These are phyloP conservation scores for Globisporangium okanoganense DNA, from an alignment of 352 stramenopile genomes.

Conservation along the genomic window DNA sequence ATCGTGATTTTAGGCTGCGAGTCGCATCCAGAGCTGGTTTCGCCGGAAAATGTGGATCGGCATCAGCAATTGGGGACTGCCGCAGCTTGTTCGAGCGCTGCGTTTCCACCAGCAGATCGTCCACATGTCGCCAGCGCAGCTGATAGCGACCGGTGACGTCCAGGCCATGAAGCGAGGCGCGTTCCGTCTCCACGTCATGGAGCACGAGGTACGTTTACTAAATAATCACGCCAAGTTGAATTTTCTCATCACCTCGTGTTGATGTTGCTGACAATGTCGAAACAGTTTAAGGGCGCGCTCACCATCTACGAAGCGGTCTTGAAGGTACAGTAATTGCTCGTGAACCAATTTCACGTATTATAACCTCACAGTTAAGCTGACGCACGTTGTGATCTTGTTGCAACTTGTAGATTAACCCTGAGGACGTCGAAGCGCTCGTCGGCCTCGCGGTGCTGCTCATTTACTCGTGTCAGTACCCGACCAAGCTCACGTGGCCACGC, in stretches of 20 bases:
- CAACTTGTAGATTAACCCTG: conserved; percentile 27
- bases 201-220: conserved; percentile 20
- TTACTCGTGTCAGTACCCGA: conserved; percentile 58
- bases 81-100: conserved; percentile 27
- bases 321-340: conserved; percentile 24
- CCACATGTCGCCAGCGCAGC: background rate
- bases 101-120: conserved; percentile 30
- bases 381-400: background rate
- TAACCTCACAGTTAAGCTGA: background rate
- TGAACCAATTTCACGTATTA: background rate
- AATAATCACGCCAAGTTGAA: background rate
- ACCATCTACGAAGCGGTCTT: conserved; percentile 47
- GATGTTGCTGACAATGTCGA: background rate
- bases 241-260: background rate
- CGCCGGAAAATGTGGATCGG: conserved; percentile 47
- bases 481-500: conserved; percentile 45
- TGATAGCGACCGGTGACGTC: conserved; percentile 14
- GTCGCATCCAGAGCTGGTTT: conserved; percentile 50
- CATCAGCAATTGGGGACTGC: conserved; percentile 39
- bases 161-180: conserved; percentile 36
- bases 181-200: conserved; percentile 42
- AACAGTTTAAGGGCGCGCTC: conserved; percentile 48
- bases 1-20: conserved; percentile 20
- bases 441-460: conserved; percentile 50
- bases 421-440: conserved; percentile 36